Evolutionary conservation across 305 asterid genomes (phyloP), one percentile per base, ranked within the genome.

Genomic region (Solanum hybrid): DNA sequence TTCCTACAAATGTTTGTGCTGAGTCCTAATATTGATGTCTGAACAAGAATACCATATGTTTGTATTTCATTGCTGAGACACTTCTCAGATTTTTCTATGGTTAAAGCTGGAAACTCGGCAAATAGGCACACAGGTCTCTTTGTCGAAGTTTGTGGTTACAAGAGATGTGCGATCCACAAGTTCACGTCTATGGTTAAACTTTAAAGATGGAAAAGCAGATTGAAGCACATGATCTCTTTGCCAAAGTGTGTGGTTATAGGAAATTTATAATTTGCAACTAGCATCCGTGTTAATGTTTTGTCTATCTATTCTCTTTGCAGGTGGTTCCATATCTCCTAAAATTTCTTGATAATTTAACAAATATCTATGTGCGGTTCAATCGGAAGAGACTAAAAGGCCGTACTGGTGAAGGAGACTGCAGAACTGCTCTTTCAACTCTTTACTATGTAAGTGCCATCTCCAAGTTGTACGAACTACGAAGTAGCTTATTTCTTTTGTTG

Each of bases 341-440:
- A 93, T 97, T 97, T 92, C 92, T 97, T 89, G 98, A 97, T 94
- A 95, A 94, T 90, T 89, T 95, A 93, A 97, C 99, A 31, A 97
- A 97, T 92, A 95, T 97, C 17, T 97, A 95, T 66, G 99, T 97
- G 86, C 94, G 99, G 29, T 96, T 97, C 93, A 97, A 95, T 87
- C 94, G 98, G 35, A 97, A 95, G 95, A 97, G 99, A 88, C 93
- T 97, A 89, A 97, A 97, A 90, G 98, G 99, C 10, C 98, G 99
- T 17, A 95, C 98, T 14, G 98, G 96, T 51, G 99, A 96, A 90
- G 94, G 90, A 90, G 99, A 97, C 90, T 97, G 99, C 91, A 94
- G 95, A 93, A 95, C 92, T 88, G 98, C 99, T 86, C 98, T 97
- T 89, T 97, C 99, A 14, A 95, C 98, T 7, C 99, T 97, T 78